These are phyloP conservation scores for Pharus latifolius DNA, from an alignment of 176 grass and related monocot genomes.

Conservation along the genomic window DNA sequence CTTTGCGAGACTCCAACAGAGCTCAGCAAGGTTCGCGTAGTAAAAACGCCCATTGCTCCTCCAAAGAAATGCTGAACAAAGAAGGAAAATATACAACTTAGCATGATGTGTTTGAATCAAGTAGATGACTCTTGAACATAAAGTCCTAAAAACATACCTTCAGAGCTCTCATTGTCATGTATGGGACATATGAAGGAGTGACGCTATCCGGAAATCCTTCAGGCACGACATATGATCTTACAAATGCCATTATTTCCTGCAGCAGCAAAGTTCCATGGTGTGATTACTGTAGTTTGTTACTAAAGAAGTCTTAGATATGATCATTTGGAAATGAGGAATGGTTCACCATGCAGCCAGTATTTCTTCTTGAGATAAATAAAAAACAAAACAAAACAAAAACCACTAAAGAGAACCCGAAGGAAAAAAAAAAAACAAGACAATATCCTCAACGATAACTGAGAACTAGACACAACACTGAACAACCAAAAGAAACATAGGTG, in stretches of 20 bases:
- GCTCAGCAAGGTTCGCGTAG: constrained; percentile 80
- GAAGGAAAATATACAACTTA: background rate
- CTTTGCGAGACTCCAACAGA: constrained; percentile 97
- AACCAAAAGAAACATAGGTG: background rate
- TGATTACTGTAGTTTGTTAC: background rate
- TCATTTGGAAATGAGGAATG: background rate
- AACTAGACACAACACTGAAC: background rate
- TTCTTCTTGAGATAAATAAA: too few relatives aligned
- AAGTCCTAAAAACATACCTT: constrained; percentile 50
- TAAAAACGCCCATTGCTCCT: constrained; percentile 97
- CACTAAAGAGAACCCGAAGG: too few relatives aligned
- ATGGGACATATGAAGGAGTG: constrained; percentile 93
- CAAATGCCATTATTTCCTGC: constrained; percentile 88
- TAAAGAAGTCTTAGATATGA: background rate
- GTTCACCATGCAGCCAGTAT: too few relatives aligned
- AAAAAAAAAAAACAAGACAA: too few relatives aligned
- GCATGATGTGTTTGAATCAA: background rate
- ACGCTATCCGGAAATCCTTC: constrained; percentile 98
- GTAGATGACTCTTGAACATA: background rate
- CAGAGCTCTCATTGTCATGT: constrained; percentile 94
- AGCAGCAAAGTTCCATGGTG: constrained; percentile 1
- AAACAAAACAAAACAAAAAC: too few relatives aligned
- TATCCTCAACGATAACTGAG: background rate
- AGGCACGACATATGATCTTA: constrained; percentile 96
- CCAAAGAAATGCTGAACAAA: constrained; percentile 86